Conservation (phyloP, 2,329 filamentous ascomycete species). For the Coleophoma crateriformis region DNA sequence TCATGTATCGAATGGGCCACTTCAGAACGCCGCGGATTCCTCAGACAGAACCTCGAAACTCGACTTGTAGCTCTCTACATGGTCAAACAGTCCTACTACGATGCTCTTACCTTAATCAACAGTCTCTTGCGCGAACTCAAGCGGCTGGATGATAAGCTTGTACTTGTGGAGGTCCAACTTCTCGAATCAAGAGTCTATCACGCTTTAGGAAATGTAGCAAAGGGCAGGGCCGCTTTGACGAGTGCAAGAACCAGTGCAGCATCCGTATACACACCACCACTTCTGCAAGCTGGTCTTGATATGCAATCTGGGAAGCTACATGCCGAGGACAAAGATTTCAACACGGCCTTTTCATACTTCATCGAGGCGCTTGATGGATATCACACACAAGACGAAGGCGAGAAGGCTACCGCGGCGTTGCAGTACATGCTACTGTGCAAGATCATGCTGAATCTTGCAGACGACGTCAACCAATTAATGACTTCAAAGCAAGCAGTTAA, state of each 20-base stretch:
- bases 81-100: conserved; percentile 96
- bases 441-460: conserved; percentile 96
- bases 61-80: conserved; percentile 92
- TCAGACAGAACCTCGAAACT: conserved; percentile 96
- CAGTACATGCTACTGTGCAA: conserved; percentile 99
- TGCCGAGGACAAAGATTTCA: conserved; percentile 98
- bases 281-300: conserved; percentile 91
- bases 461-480: conserved; percentile 95
- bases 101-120: conserved; percentile 95
- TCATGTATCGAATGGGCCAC: conserved; percentile 99
- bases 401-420: conserved; percentile 89
- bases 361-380: conserved; percentile 98
- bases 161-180: conserved; percentile 95
- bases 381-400: conserved; percentile 81
- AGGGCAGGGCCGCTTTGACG: conserved; percentile 90
- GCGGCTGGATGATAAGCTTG: conserved; percentile 96
- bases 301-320: conserved; percentile 99
- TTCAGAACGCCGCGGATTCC: conserved; percentile 87
- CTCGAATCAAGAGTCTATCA: conserved; percentile 97
- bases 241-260: conserved; percentile 92
- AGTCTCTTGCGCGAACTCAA: conserved; percentile 93
- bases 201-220: conserved; percentile 91
- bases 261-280: conserved; percentile 92
- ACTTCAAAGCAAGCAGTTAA: conserved; percentile 93
- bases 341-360: conserved; percentile 97